These are phyloP conservation scores for Chlorophyllum brunneum DNA, from an alignment of 768 basidiomycete genomes.

Conservation along the genomic window DNA sequence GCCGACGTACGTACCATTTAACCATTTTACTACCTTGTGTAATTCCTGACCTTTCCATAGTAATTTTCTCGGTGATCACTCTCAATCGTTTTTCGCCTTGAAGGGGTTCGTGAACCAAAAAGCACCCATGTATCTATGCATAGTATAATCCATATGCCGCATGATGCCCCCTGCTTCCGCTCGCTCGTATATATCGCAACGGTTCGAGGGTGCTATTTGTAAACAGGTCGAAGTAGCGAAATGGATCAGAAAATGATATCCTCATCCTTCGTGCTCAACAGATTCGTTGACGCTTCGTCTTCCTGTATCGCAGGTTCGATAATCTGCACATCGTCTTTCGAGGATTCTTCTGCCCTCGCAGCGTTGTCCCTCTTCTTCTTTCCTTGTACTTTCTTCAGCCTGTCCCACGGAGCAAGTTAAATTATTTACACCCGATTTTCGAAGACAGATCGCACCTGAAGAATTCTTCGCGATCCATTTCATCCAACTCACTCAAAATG, in stretches of 20 bases:
- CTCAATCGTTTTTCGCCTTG: slow-evolving; percentile 21
- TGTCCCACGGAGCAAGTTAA: slow-evolving; percentile 27
- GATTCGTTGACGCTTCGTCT: slow-evolving; percentile 37
- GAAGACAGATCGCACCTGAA: slow-evolving; percentile 55
- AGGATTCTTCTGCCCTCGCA: slow-evolving; percentile 21
- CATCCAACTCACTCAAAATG: slow-evolving; percentile 95
- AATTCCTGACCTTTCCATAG: slow-evolving; percentile 21
- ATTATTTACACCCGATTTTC: not conserved
- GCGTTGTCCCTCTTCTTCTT: slow-evolving; percentile 91
- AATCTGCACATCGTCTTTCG: slow-evolving; percentile 26
- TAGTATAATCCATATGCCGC: slow-evolving; percentile 53
- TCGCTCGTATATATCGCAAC: not conserved
- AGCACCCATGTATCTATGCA: slow-evolving; percentile 66
- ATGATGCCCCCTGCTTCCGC: slow-evolving; percentile 26
- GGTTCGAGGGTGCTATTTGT: not conserved
- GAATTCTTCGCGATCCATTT: slow-evolving; percentile 97
- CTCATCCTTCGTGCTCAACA: slow-evolving; percentile 83
- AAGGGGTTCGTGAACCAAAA: slow-evolving; percentile 38
- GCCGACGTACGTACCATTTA: slow-evolving; percentile 57
- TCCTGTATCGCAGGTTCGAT: slow-evolving; percentile 26
- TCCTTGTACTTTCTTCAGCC: slow-evolving; percentile 94
- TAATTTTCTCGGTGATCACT: slow-evolving; percentile 26
- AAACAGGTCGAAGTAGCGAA: no score
- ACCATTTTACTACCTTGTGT: not conserved
- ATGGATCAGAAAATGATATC: slow-evolving; percentile 84